Conservation (phyloP, 805 yeast genomes). For the Wickerhamomyces xylosicus region DNA sequence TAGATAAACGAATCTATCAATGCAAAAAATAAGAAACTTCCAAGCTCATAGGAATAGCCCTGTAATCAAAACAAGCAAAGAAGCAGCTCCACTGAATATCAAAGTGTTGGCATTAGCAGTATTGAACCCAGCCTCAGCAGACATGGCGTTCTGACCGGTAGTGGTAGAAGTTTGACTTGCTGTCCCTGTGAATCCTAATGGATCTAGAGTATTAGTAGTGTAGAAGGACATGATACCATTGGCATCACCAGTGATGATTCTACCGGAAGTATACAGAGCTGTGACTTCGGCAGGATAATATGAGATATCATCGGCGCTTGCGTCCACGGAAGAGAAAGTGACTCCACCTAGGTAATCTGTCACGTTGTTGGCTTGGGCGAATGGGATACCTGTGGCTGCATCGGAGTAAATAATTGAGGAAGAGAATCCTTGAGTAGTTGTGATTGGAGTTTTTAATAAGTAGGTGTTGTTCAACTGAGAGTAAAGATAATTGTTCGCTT, state of each 20-base stretch:
- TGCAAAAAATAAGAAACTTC: too few species aligned
- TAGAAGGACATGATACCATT: conserved; percentile 1
- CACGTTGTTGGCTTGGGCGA: conserved; percentile 28
- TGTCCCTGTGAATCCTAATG: too few species aligned
- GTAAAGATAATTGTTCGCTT: conserved; percentile 24
- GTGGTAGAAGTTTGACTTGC: too few species aligned
- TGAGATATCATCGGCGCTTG: neutral
- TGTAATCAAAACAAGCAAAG: too few species aligned
- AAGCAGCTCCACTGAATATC: too few species aligned
- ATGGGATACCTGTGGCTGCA: conserved; percentile 32
- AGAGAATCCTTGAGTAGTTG: neutral
- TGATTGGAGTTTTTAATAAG: conserved; percentile 1
- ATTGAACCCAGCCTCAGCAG: neutral
- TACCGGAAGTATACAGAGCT: conserved; percentile 9
- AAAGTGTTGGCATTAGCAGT: too few species aligned
- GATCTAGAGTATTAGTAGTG: neutral
- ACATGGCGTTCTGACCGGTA: neutral
- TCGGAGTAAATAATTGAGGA: conserved; percentile 28
- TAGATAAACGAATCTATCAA: too few species aligned
- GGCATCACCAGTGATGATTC: conserved; percentile 11
- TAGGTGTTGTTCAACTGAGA: neutral
- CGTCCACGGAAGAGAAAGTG: conserved; percentile 5
- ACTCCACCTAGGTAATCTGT: conserved; percentile 6
- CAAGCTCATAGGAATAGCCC: too few species aligned
- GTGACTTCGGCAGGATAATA: conserved; percentile 3